phyloP scores from a whole-genome alignment of 129 eudicot genomes.

The Mikania micrantha region DNA sequence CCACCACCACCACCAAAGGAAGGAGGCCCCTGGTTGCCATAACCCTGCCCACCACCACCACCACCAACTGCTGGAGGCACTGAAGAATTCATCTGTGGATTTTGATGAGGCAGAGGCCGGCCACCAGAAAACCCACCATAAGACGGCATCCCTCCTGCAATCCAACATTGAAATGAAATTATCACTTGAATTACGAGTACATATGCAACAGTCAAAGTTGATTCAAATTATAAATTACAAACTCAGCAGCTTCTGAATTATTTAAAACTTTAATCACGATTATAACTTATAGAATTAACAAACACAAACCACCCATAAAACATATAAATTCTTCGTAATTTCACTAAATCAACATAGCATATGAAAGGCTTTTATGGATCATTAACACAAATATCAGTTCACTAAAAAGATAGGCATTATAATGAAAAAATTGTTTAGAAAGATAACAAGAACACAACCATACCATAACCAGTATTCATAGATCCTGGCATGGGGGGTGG shows the following conservation, averaged over 20 bases:
- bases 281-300: background rate
- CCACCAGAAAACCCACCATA: conserved; percentile 38
- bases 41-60: conserved; percentile 44
- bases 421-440: no score
- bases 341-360: background rate
- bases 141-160: conserved; percentile 19
- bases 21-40: conserved; percentile 42
- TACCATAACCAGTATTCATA: conserved; percentile 29
- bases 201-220: background rate
- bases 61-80: conserved; percentile 23
- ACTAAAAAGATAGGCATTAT: no score
- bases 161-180: background rate
- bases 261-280: background rate
- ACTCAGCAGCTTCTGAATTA: background rate
- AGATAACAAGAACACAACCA: background rate
- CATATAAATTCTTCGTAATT: background rate
- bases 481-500: conserved; percentile 14
- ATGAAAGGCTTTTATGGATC: background rate
- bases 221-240: background rate
- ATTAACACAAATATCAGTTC: background rate
- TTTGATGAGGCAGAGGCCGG: conserved; percentile 37
- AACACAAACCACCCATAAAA: background rate
- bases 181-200: background rate
- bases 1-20: conserved; percentile 30
- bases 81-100: conserved; percentile 26